Evolutionary conservation across 306 rosid species (phyloP).

Genomic region (Leucaena leucocephala): DNA sequence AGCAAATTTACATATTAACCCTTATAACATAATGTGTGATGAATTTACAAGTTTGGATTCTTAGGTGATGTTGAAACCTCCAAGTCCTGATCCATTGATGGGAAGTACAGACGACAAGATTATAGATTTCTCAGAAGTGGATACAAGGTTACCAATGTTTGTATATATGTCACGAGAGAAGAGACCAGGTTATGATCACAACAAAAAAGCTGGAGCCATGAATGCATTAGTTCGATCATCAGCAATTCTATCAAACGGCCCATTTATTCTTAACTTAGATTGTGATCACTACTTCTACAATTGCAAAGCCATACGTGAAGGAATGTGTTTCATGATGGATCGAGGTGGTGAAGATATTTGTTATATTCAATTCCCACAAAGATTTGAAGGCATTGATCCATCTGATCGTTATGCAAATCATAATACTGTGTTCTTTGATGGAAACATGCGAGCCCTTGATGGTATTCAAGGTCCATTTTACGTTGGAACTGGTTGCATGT

Average conservation of each 20-base stretch:
- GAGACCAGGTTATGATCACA: slow-evolving; percentile 59
- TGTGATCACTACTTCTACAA: slow-evolving; percentile 60
- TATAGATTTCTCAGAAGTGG: slow-evolving; percentile 50
- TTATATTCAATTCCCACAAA: slow-evolving; percentile 61
- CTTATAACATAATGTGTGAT: not conserved
- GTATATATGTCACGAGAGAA: slow-evolving; percentile 59
- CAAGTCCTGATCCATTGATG: slow-evolving; percentile 50
- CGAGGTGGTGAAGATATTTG: slow-evolving; percentile 59
- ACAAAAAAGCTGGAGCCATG: slow-evolving; percentile 66
- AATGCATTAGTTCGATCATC: slow-evolving; percentile 61
- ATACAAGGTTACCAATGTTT: slow-evolving; percentile 53
- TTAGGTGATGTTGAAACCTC: slow-evolving; percentile 59
- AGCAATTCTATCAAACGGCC: slow-evolving; percentile 54
- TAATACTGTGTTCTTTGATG: slow-evolving; percentile 60
- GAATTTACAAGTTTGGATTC: not conserved
- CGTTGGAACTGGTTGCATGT: slow-evolving; percentile 93
- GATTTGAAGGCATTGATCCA: slow-evolving; percentile 65
- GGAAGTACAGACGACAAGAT: slow-evolving; percentile 45
- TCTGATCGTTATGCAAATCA: slow-evolving; percentile 63
- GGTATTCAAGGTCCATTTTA: slow-evolving; percentile 81
- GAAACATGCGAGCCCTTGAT: slow-evolving; percentile 64
- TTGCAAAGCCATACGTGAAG: slow-evolving; percentile 54
- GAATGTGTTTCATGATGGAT: slow-evolving; percentile 71
- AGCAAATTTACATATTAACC: too few relatives aligned
- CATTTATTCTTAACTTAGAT: slow-evolving; percentile 63